phyloP scores from a whole-genome alignment of 768 basidiomycete genomes.

The Phlegmacium glaucopus region DNA sequence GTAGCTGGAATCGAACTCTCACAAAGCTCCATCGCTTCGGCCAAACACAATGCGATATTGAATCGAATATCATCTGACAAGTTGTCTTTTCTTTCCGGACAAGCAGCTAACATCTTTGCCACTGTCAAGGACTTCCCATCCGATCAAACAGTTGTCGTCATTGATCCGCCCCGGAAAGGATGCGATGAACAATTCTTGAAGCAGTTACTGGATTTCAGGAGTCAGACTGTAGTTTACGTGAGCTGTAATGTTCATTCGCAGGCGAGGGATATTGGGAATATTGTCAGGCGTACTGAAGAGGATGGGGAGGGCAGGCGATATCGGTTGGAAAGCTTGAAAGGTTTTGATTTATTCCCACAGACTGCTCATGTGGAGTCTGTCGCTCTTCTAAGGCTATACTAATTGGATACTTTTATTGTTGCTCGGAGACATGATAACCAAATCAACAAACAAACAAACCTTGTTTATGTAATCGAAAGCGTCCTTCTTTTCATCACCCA shows the following conservation, averaged over 20 bases:
- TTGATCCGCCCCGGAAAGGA: slow-evolving; percentile 95
- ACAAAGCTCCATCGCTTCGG: slow-evolving; percentile 62
- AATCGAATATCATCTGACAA: slow-evolving; percentile 57
- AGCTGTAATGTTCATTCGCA: slow-evolving; percentile 96
- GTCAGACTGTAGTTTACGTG: slow-evolving; percentile 78
- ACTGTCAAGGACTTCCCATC: slow-evolving; percentile 65
- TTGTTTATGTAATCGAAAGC: too few relatives aligned
- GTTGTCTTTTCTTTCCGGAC: slow-evolving; percentile 72
- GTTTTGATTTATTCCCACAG: slow-evolving; percentile 96
- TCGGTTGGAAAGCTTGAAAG: slow-evolving; percentile 76
- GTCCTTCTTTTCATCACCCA: too few relatives aligned
- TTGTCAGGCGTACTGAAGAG: slow-evolving; percentile 45
- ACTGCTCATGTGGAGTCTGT: slow-evolving; percentile 92
- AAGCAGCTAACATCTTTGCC: slow-evolving; percentile 83
- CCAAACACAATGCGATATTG: slow-evolving; percentile 61
- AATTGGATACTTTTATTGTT: background rate
- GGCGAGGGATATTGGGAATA: slow-evolving; percentile 80
- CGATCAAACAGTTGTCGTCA: slow-evolving; percentile 62
- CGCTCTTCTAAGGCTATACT: slow-evolving; percentile 55
- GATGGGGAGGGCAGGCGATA: slow-evolving; percentile 49
- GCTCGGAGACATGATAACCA: too few relatives aligned
- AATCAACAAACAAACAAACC: too few relatives aligned
- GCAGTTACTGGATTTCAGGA: slow-evolving; percentile 71
- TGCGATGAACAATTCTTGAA: slow-evolving; percentile 77
- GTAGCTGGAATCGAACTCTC: slow-evolving; percentile 90